Conservation (phyloP, 306 rosid genomes). For the Psophocarpus tetragonolobus region DNA sequence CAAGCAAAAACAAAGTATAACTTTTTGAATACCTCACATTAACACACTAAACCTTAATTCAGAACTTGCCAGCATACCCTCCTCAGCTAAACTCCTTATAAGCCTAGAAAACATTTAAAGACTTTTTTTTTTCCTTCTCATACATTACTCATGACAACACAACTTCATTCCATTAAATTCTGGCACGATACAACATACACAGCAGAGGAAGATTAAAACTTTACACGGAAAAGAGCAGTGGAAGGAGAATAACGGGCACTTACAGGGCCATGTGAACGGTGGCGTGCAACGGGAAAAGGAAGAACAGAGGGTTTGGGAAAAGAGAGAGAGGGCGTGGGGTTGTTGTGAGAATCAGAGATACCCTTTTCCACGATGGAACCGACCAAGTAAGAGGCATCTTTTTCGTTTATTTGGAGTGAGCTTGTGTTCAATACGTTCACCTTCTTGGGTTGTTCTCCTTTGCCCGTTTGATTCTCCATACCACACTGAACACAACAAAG, state of each 20-base stretch:
- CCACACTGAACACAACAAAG: background rate
- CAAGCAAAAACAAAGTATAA: background rate
- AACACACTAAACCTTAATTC: background rate
- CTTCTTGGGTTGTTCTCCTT: slow-evolving; percentile 42
- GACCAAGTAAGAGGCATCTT: slow-evolving; percentile 46
- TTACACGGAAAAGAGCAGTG: background rate
- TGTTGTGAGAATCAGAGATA: slow-evolving; percentile 49
- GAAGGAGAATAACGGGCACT: background rate
- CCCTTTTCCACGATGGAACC: slow-evolving; percentile 91
- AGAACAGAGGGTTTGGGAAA: slow-evolving; percentile 67
- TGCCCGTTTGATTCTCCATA: slow-evolving; percentile 53
- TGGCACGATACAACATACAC: background rate
- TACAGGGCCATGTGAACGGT: slow-evolving; percentile 92
- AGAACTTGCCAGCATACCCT: background rate
- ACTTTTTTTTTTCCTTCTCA: background rate
- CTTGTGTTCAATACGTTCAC: slow-evolving; percentile 44
- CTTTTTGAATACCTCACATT: background rate
- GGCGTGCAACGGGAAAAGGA: slow-evolving; percentile 94
- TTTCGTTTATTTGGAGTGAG: slow-evolving; percentile 44
- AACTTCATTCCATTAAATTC: background rate
- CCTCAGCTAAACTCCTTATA: background rate
- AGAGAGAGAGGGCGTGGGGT: slow-evolving; percentile 30
- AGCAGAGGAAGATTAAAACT: background rate
- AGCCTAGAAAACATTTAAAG: background rate
- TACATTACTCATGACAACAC: background rate